A percentile compares a stretch with the other conserved stretches of the same genome.
These are phyloP conservation scores for Pisolithus thermaeus DNA, from an alignment of 1,284 basidiomycete species.

Conservation along the genomic window DNA sequence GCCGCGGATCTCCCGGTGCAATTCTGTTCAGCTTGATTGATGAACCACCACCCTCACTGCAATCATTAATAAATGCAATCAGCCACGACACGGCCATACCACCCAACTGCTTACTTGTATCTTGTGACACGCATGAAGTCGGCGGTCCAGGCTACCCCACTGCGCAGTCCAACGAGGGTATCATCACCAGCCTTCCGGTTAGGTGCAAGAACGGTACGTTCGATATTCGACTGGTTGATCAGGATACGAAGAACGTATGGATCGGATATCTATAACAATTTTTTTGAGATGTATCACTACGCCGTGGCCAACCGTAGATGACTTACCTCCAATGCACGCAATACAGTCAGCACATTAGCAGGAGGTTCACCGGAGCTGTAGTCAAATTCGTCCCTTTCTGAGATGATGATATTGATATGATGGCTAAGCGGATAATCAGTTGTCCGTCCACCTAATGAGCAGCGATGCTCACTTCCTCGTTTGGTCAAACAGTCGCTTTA, in stretches of 20 bases:
- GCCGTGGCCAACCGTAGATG: neutral
- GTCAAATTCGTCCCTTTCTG: constrained; percentile 72
- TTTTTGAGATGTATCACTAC: constrained; percentile 4
- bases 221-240: constrained; percentile 72
- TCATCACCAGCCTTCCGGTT: constrained; percentile 57
- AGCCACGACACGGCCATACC: neutral
- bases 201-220: constrained; percentile 62
- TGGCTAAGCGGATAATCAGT: constrained; percentile 24
- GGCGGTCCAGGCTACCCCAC: constrained; percentile 53
- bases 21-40: constrained; percentile 36
- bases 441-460: neutral
- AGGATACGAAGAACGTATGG: constrained; percentile 76
- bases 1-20: constrained; percentile 35
- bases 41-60: constrained; percentile 60
- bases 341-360: constrained; percentile 59
- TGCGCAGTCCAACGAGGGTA: constrained; percentile 42
- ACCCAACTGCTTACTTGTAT: constrained; percentile 45
- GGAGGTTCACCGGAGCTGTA: constrained; percentile 66
- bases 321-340: constrained; percentile 79
- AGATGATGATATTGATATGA: constrained; percentile 54
- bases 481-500: constrained; percentile 58
- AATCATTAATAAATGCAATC: constrained; percentile 2
- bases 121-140: constrained; percentile 58
- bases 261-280: constrained; percentile 57
- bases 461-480: constrained; percentile 48